These are phyloP conservation scores for Teratosphaeria gauchensis DNA, from an alignment of 2,329 filamentous ascomycete genomes.

Conservation along the genomic window DNA sequence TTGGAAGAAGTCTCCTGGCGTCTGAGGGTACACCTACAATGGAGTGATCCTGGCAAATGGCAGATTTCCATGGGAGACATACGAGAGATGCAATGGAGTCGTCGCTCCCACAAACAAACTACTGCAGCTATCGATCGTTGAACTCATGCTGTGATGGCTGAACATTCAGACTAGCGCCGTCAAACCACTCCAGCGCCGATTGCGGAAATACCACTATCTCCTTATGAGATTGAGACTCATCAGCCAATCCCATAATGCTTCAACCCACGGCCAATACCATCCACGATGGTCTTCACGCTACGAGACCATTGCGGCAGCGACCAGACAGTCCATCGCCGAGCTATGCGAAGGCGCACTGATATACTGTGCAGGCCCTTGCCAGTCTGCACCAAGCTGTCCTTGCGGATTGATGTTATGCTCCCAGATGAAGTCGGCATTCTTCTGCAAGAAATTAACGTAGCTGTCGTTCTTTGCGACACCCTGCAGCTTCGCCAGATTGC, in stretches of 20 bases:
- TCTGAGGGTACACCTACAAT: no score
- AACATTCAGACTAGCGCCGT: neutral
- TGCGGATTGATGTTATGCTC: constrained; percentile 42
- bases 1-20: no score
- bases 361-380: constrained; percentile 48
- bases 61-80: no score
- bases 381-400: constrained; percentile 46
- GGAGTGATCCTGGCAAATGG: no score
- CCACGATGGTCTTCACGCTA: neutral
- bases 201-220: no score
- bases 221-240: neutral
- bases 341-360: constrained; percentile 52
- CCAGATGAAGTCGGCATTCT: constrained; percentile 58
- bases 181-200: neutral
- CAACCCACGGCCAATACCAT: neutral
- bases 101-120: no score
- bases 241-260: neutral
- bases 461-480: constrained; percentile 36
- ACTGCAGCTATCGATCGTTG: no score
- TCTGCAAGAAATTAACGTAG: constrained; percentile 46
- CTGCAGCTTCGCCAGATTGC: constrained; percentile 52
- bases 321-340: constrained; percentile 56
- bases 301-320: constrained; percentile 42
- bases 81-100: no score
- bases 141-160: no score